These are phyloP conservation scores for Neonectria faginata DNA, from an alignment of 2,329 filamentous ascomycete genomes.

Conservation along the genomic window DNA sequence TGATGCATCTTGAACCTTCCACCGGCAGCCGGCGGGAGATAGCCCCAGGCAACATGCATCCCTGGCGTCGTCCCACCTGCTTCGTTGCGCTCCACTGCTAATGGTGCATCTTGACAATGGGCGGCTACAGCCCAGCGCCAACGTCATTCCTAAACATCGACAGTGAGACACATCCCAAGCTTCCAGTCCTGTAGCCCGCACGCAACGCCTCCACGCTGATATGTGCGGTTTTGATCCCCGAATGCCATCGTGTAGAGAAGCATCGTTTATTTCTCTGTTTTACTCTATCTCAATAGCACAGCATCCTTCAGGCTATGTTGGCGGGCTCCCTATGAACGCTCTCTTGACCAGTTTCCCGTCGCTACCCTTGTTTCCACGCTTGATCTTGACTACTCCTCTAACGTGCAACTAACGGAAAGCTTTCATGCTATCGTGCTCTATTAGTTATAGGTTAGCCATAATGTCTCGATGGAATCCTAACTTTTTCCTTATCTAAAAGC, in stretches of 20 bases:
- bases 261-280: slow-evolving; percentile 6
- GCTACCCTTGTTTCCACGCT: slow-evolving; percentile 7
- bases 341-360: slow-evolving; percentile 9
- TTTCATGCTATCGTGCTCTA: too few relatives aligned
- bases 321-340: slow-evolving; percentile 6
- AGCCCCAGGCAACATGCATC: background rate
- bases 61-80: background rate
- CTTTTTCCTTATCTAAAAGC: too few relatives aligned
- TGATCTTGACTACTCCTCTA: background rate
- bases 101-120: background rate
- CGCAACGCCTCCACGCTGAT: slow-evolving; percentile 1
- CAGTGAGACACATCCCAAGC: background rate
- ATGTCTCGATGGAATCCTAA: too few relatives aligned
- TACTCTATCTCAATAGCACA: slow-evolving; percentile 13
- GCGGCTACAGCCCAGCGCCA: background rate
- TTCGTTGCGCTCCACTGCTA: background rate
- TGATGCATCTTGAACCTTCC: background rate
- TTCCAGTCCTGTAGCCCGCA: background rate
- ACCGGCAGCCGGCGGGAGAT: background rate
- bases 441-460: too few relatives aligned
- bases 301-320: slow-evolving; percentile 11
- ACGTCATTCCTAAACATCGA: slow-evolving; percentile 1
- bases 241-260: slow-evolving; percentile 1
- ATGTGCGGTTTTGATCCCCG: slow-evolving; percentile 4
- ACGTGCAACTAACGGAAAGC: too few relatives aligned